phyloP scores from a whole-genome alignment of 441 rosid species.

The Kokia cookei region DNA sequence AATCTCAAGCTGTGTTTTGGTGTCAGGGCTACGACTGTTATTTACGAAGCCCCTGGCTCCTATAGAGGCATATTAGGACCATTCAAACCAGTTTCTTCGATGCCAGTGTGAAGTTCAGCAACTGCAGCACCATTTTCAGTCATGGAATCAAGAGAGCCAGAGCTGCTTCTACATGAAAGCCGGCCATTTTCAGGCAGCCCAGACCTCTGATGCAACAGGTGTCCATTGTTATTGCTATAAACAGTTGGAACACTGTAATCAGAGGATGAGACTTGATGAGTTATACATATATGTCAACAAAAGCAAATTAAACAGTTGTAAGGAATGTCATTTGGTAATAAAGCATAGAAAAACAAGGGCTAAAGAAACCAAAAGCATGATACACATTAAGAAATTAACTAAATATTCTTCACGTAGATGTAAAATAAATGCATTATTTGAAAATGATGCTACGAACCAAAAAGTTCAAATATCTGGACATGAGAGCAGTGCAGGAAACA shows the following conservation, averaged over 20 bases:
- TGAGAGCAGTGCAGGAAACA: neutral
- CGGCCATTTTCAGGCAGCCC: constrained; percentile 30
- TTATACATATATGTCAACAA: neutral
- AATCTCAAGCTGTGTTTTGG: constrained; percentile 29
- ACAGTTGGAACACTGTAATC: constrained; percentile 26
- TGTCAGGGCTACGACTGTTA: constrained; percentile 23
- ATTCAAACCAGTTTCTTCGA: constrained; percentile 27
- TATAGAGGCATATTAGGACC: constrained; percentile 24
- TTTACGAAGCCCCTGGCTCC: constrained; percentile 44
- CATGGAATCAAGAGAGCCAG: constrained; percentile 30
- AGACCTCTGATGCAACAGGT: constrained; percentile 25
- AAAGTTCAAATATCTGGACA: neutral
- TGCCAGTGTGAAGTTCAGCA: constrained; percentile 21
- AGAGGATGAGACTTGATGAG: neutral
- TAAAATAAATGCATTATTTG: neutral
- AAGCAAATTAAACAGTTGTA: neutral
- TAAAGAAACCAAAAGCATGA: neutral
- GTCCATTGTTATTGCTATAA: constrained; percentile 25
- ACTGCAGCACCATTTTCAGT: constrained; percentile 15
- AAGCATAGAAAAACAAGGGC: neutral
- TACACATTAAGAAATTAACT: neutral
- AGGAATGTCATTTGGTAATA: neutral
- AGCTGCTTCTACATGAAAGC: constrained; percentile 28
- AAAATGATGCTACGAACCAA: neutral
- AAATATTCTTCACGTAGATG: neutral